Base-by-base conservation (phyloP, 306 rosid genomes). In the Sesbania bispinosa region DNA sequence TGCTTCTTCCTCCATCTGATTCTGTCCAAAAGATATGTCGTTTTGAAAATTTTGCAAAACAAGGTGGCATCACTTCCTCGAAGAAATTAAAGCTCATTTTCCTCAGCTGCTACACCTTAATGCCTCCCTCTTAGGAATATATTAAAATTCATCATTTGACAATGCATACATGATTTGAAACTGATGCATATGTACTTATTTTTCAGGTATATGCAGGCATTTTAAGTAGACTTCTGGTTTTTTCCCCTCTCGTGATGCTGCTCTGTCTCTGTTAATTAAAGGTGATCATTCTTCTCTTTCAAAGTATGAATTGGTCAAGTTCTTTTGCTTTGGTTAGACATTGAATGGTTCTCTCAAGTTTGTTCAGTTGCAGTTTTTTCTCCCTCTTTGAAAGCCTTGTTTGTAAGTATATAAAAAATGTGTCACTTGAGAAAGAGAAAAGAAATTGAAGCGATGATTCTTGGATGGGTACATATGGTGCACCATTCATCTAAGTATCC, bases 181-280 rank as follows among this genome's bases (percentile, higher is more conserved):
- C 87, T 88, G 67, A 88, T 43, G 43, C n/a, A n/a, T 10, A 32
- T 46, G 79, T 54, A 16, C 48, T 18, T 32, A 43, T 41, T 59
- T 80, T 78, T 71, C 89, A 89, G 96, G 89, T 74, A 85, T 89
- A 71, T 86, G 91, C 80, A 78, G 85, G 83, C 73, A 86, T 58
- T 86, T 89, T 67, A 75, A 88, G 82, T 79, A 89, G 70, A 73
- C 61, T 46, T 64, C 74, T 62, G 61, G 61, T 62, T 83, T 84
- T 66, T 71, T 89, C 78, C 96, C 96, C 52, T 79, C 88, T 62
- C 79, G 86, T 69, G 67, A 71, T 43, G 68, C 52, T 67, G 88
- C 92, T 27, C 18, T 89, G 10, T 74, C 88, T 62, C 68, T 86
- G 61, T 57, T 88, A 58, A 50, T 83, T 74, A 81, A 83, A 85